phyloP scores from a whole-genome alignment of 2,329 filamentous ascomycete genomes.

The Ophiosphaerella herpotricha region DNA sequence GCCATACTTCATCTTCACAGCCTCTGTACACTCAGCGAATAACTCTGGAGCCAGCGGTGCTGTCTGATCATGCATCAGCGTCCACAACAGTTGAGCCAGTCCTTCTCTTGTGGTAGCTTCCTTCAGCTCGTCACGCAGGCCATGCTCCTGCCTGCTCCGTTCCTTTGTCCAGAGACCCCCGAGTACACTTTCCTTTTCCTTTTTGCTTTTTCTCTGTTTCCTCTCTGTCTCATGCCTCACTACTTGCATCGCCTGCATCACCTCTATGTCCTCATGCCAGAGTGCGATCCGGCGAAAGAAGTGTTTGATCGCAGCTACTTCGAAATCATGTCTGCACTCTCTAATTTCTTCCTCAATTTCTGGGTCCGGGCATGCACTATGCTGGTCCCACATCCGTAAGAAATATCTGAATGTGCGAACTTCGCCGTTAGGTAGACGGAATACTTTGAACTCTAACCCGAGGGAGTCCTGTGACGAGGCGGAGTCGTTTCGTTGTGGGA shows the following conservation, averaged over 20 bases:
- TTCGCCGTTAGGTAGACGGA: slow-evolving; percentile 22
- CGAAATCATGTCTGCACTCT: slow-evolving; percentile 14
- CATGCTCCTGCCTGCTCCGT: slow-evolving; percentile 9
- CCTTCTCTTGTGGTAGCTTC: slow-evolving; percentile 28
- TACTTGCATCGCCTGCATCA: slow-evolving; percentile 13
- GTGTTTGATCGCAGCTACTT: slow-evolving; percentile 24
- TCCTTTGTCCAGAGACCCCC: slow-evolving; percentile 20
- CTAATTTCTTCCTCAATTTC: slow-evolving; percentile 20
- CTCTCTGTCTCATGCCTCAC: slow-evolving; percentile 14
- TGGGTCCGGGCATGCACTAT: slow-evolving; percentile 10
- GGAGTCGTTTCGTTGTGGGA: slow-evolving; percentile 4
- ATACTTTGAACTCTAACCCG: slow-evolving; percentile 14
- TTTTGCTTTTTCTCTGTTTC: slow-evolving; percentile 5
- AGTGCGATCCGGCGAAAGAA: slow-evolving; percentile 26
- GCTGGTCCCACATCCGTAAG: slow-evolving; percentile 23
- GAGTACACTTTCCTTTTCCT: slow-evolving; percentile 11
- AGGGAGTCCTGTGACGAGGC: slow-evolving; percentile 18
- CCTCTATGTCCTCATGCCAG: slow-evolving; percentile 25
- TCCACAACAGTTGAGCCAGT: slow-evolving; percentile 30
- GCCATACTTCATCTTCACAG: slow-evolving; percentile 25
- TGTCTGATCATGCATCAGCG: slow-evolving; percentile 21
- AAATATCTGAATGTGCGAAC: slow-evolving; percentile 28
- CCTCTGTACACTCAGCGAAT: slow-evolving; percentile 17
- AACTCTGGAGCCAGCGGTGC: slow-evolving; percentile 15
- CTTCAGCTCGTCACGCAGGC: slow-evolving; percentile 21